Evolutionary conservation across 129 eudicot species (phyloP).

Genomic region (Lactuca sativa): DNA sequence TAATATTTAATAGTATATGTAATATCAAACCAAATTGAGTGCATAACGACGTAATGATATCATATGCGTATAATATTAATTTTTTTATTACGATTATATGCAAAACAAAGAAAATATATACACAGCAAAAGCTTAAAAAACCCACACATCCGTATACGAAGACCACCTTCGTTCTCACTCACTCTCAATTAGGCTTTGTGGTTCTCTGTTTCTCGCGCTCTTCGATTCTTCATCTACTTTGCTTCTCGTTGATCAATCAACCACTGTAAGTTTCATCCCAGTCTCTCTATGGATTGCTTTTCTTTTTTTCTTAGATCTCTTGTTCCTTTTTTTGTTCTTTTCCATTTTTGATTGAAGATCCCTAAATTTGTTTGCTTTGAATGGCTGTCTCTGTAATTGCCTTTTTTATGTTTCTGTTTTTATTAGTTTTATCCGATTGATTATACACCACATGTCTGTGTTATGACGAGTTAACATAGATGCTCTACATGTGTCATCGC

Average conservation of each 20-base stretch:
- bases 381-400: constrained; percentile 12
- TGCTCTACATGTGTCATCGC: constrained; percentile 11
- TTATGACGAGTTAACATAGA: neutral
- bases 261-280: constrained; percentile 12
- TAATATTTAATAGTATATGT: no score
- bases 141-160: constrained; percentile 4
- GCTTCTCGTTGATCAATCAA: constrained; percentile 16
- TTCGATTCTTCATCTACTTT: constrained; percentile 21
- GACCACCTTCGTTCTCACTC: constrained; percentile 16
- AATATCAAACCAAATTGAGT: neutral
- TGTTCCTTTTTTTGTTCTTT: neutral
- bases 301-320: constrained; percentile 7
- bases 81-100: neutral
- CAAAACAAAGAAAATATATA: neutral
- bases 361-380: constrained; percentile 11
- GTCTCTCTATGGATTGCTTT: neutral
- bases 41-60: neutral
- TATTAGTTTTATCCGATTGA: constrained; percentile 3
- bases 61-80: neutral
- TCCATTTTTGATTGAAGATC: constrained; percentile 14
- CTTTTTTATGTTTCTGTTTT: neutral
- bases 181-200: constrained; percentile 21
- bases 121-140: constrained; percentile 11
- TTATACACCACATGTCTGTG: constrained; percentile 2
- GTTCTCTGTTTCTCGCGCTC: constrained; percentile 11